phyloP scores from a whole-genome alignment of 2,329 filamentous ascomycete species.

The Cordyceps tenuipes region DNA sequence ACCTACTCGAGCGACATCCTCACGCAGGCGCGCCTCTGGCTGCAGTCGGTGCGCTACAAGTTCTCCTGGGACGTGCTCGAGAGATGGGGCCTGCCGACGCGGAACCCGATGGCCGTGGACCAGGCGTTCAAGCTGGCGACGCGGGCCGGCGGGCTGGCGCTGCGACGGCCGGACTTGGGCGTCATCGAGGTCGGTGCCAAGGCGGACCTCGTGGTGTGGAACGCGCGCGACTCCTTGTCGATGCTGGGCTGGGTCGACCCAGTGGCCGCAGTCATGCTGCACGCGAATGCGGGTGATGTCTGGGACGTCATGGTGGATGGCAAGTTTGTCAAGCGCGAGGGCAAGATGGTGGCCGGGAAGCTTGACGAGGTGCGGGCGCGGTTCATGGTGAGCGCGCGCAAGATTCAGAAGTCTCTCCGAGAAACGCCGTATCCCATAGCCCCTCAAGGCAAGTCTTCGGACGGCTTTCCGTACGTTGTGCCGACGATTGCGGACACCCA shows the following conservation, averaged over 20 bases:
- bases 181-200: conserved; percentile 33
- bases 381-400: background rate
- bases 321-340: conserved; percentile 35
- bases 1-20: conserved; percentile 42
- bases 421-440: background rate
- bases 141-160: conserved; percentile 40
- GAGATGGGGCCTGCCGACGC: conserved; percentile 33
- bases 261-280: conserved; percentile 44
- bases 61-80: conserved; percentile 31
- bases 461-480: background rate
- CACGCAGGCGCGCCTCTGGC: conserved; percentile 42
- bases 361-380: background rate
- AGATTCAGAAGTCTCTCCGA: background rate
- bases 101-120: conserved; percentile 42
- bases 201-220: conserved; percentile 42
- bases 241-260: conserved; percentile 30
- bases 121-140: conserved; percentile 51
- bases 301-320: conserved; percentile 41
- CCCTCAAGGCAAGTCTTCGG: background rate
- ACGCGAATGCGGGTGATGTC: conserved; percentile 41
- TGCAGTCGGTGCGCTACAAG: conserved; percentile 35
- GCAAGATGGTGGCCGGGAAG: conserved; percentile 20
- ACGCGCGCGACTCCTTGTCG: conserved; percentile 19
- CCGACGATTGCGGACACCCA: background rate
- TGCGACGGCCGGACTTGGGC: conserved; percentile 43